Percentiles rank a stretch among this genome's conserved stretches.
phyloP scores from a whole-genome alignment of 202 grass and related monocot species.

The Setaria italica region DNA sequence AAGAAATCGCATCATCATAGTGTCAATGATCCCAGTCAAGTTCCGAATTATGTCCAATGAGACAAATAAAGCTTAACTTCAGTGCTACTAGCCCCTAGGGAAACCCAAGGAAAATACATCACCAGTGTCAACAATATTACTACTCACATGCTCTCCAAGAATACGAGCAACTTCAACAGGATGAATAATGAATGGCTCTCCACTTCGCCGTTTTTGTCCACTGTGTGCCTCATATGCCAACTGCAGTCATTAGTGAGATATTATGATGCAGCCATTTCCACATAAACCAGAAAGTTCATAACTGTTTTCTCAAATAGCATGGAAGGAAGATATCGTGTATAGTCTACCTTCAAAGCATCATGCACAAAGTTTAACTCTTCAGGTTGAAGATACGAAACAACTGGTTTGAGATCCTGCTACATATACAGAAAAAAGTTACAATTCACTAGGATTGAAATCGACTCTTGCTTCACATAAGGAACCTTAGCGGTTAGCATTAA shows the following conservation, averaged over 20 bases:
- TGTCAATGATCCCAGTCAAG: slow-evolving; percentile 64
- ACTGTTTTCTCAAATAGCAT: neutral
- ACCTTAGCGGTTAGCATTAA: slow-evolving; percentile 10
- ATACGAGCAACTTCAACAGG: slow-evolving; percentile 97
- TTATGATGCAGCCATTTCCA: slow-evolving; percentile 34
- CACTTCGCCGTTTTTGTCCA: slow-evolving; percentile 94
- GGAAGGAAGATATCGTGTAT: slow-evolving; percentile 32
- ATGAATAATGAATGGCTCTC: slow-evolving; percentile 99
- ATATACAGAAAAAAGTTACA: slow-evolving; percentile 37
- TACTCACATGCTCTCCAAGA: slow-evolving; percentile 91
- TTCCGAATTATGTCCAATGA: slow-evolving; percentile 53
- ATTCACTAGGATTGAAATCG: slow-evolving; percentile 20
- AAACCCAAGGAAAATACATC: slow-evolving; percentile 37
- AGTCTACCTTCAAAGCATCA: slow-evolving; percentile 89
- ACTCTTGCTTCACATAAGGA: slow-evolving; percentile 27
- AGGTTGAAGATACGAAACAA: slow-evolving; percentile 84
- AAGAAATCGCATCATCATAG: slow-evolving; percentile 4
- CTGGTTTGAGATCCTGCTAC: slow-evolving; percentile 80
- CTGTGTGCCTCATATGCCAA: slow-evolving; percentile 95
- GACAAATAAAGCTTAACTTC: slow-evolving; percentile 41
- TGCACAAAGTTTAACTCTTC: slow-evolving; percentile 85
- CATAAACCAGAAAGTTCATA: slow-evolving; percentile 29
- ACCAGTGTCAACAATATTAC: slow-evolving; percentile 23
- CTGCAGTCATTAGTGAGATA: slow-evolving; percentile 59
- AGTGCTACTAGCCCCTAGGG: slow-evolving; percentile 14